These are phyloP conservation scores for Brasenia schreberi DNA, from an alignment of 164 flowering plant species.

Conservation along the genomic window DNA sequence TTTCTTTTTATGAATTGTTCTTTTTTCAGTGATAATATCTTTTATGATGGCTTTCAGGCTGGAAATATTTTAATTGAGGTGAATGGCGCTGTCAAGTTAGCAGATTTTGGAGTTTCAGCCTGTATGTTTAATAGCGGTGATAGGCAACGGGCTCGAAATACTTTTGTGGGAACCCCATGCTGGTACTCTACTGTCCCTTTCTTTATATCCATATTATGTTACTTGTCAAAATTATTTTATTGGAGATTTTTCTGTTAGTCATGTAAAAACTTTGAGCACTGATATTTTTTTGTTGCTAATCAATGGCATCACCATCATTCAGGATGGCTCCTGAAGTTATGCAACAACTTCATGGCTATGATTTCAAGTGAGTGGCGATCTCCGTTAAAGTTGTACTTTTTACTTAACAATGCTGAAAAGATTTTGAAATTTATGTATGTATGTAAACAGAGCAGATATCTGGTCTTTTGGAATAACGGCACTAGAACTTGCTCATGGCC, in stretches of 20 bases:
- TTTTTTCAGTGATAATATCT: not conserved
- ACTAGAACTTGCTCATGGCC: constrained; percentile 98
- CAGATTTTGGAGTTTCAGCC: constrained; percentile 95
- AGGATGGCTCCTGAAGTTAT: constrained; percentile 99
- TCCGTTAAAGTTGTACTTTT: not conserved
- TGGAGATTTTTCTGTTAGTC: not conserved
- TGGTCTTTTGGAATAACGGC: constrained; percentile 99
- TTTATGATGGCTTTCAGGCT: constrained; percentile 34
- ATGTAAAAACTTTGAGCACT: not conserved
- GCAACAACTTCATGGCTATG: constrained; percentile 96
- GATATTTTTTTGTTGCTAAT: not conserved
- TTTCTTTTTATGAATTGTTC: too few relatives aligned
- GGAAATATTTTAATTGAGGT: constrained; percentile 82
- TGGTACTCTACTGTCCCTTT: constrained; percentile 30
- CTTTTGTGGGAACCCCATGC: constrained; percentile 99
- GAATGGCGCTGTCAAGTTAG: constrained; percentile 75
- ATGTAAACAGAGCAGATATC: constrained; percentile 78
- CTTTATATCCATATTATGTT: not conserved
- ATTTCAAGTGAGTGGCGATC: constrained; percentile 67
- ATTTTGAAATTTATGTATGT: constrained; percentile 3
- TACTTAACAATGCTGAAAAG: not conserved
- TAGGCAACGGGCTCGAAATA: constrained; percentile 82
- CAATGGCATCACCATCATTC: constrained; percentile 3
- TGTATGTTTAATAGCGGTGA: constrained; percentile 95
- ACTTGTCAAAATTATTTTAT: too few relatives aligned